A percentile compares a stretch with the other conserved stretches of the same genome.
Conservation (phyloP, 257 asterid genomes). For the Scutellaria minor region DNA sequence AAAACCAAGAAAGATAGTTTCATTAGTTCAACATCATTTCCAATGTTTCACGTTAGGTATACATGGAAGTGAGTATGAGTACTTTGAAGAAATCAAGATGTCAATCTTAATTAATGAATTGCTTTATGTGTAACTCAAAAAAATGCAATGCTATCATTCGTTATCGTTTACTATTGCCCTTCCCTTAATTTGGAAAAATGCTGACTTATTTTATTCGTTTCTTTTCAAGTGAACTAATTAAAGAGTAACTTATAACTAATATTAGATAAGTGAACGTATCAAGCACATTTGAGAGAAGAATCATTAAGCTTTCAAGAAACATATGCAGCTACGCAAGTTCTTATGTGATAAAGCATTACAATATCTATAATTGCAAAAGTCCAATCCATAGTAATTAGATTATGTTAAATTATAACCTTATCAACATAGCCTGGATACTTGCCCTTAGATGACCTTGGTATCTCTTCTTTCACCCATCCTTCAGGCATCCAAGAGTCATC, state of each 20-base stretch:
- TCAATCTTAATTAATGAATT: neutral
- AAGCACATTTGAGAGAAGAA: too few relatives aligned
- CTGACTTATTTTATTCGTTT: neutral
- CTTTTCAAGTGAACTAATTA: neutral
- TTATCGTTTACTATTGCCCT: neutral
- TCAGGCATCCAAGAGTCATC: conserved; percentile 29
- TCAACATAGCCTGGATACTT: conserved; percentile 24
- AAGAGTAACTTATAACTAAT: neutral
- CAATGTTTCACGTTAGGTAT: too few relatives aligned
- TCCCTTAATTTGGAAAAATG: neutral
- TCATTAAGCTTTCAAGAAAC: neutral
- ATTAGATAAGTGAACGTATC: neutral
- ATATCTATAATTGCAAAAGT: neutral
- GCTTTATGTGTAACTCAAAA: neutral
- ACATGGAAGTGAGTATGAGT: too few relatives aligned
- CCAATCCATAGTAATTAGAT: neutral
- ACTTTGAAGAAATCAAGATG: too few relatives aligned
- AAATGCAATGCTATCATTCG: neutral
- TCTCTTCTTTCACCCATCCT: conserved; percentile 19
- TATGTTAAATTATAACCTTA: conserved; percentile 20
- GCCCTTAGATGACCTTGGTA: neutral
- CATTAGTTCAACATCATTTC: too few relatives aligned
- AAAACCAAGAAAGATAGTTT: neutral
- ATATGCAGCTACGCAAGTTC: neutral
- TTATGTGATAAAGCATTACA: neutral